These are phyloP conservation scores for Serendipita sp. DNA, from an alignment of 768 basidiomycete genomes.

Conservation along the genomic window DNA sequence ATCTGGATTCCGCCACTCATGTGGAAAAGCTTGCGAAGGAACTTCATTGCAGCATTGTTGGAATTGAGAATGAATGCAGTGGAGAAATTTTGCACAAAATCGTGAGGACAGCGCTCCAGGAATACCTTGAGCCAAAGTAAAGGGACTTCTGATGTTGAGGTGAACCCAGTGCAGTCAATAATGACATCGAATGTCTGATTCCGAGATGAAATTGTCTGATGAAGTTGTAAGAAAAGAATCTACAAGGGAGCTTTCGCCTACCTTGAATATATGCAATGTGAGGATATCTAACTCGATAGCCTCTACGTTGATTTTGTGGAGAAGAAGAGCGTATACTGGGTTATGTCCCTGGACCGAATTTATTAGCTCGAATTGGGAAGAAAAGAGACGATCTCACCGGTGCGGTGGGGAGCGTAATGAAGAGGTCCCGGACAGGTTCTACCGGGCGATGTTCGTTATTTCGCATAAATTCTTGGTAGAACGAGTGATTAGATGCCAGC, in stretches of 20 bases:
- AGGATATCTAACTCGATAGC: constrained; percentile 62
- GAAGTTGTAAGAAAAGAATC: neutral
- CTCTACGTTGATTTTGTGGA: constrained; percentile 63
- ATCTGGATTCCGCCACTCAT: constrained; percentile 39
- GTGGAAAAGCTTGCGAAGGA: constrained; percentile 62
- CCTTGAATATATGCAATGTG: constrained; percentile 66
- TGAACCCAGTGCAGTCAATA: constrained; percentile 68
- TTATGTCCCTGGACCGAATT: constrained; percentile 9
- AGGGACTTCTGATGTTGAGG: constrained; percentile 59
- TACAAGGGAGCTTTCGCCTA: constrained; percentile 15
- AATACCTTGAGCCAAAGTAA: constrained; percentile 69
- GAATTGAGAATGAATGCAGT: constrained; percentile 57
- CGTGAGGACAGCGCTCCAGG: constrained; percentile 54
- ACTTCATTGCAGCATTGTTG: constrained; percentile 53
- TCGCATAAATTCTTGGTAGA: constrained; percentile 51
- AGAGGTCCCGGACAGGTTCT: constrained; percentile 47
- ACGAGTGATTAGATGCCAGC: constrained; percentile 37
- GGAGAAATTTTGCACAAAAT: constrained; percentile 46
- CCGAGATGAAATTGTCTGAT: constrained; percentile 34
- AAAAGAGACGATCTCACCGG: constrained; percentile 23
- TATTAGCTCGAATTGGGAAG: neutral
- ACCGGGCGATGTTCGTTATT: constrained; percentile 46
- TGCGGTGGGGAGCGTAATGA: constrained; percentile 37
- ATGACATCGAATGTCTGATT: constrained; percentile 44
- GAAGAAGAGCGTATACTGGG: constrained; percentile 37